These are phyloP conservation scores for Tephrocybe rancida DNA, from an alignment of 768 basidiomycete genomes.

Conservation along the genomic window DNA sequence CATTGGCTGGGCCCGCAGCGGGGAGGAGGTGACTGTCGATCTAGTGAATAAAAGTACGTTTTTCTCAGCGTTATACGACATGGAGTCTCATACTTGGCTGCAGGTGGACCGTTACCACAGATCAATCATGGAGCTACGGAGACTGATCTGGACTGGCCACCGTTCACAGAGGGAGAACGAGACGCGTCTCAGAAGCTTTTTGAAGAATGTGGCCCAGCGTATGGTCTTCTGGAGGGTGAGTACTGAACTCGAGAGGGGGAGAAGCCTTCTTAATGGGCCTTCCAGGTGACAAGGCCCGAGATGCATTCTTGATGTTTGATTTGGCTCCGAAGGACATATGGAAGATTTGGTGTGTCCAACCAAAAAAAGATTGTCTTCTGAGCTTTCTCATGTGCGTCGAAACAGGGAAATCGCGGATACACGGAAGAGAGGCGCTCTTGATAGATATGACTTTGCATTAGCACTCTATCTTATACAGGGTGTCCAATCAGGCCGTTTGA, in stretches of 20 bases:
- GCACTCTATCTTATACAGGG: constrained; percentile 66
- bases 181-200: constrained; percentile 60
- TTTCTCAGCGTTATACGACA: neutral
- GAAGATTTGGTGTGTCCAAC: constrained; percentile 54
- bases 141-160: constrained; percentile 33
- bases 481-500: constrained; percentile 34
- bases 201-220: constrained; percentile 46
- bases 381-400: neutral
- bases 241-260: neutral
- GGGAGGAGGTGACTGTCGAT: constrained; percentile 39
- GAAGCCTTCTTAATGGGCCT: neutral
- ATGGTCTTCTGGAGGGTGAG: constrained; percentile 58
- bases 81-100: constrained; percentile 2
- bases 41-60: constrained; percentile 49
- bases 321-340: constrained; percentile 60
- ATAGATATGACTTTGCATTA: constrained; percentile 68
- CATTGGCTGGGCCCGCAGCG: constrained; percentile 68
- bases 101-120: constrained; percentile 56
- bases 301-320: constrained; percentile 64
- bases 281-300: constrained; percentile 59
- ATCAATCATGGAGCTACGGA: constrained; percentile 29
- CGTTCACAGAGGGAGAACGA: constrained; percentile 52
- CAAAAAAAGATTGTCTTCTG: neutral
- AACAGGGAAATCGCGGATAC: constrained; percentile 65
- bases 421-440: constrained; percentile 58